Evolutionary conservation across 1,284 basidiomycete species (phyloP).

Genomic region (Pisolithus thermaeus): DNA sequence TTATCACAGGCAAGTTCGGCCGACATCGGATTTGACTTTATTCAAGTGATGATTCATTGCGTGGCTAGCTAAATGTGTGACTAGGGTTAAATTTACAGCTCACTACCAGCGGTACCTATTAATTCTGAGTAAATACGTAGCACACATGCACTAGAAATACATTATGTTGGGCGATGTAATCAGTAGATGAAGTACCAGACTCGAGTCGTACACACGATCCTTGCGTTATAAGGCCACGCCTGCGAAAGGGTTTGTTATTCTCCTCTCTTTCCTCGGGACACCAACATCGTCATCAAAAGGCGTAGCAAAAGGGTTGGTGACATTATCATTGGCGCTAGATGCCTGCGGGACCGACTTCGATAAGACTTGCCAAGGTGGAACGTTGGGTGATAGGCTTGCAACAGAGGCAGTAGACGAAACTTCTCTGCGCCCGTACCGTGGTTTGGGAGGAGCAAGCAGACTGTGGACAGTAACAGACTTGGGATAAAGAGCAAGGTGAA

Average conservation of each 20-base stretch:
- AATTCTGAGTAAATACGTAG: conserved; percentile 1
- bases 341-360: conserved; percentile 37
- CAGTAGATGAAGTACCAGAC: background rate
- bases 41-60: too few species aligned
- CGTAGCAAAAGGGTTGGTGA: conserved; percentile 59
- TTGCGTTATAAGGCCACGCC: conserved; percentile 21
- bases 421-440: conserved; percentile 27
- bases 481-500: conserved; percentile 17
- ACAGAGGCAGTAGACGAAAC: conserved; percentile 18
- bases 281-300: conserved; percentile 69
- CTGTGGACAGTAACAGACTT: conserved; percentile 7
- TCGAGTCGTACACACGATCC: background rate
- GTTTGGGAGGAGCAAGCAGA: background rate
- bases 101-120: background rate
- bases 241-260: conserved; percentile 25
- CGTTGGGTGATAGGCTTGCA: conserved; percentile 16
- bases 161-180: background rate
- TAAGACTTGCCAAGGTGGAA: conserved; percentile 30
- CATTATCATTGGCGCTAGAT: conserved; percentile 28
- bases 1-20: too few species aligned
- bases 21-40: too few species aligned
- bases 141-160: background rate
- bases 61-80: too few species aligned
- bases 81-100: background rate
- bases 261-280: conserved; percentile 18